Base-by-base conservation (phyloP, 1,284 basidiomycete genomes). In the Albatrellus sp. region DNA sequence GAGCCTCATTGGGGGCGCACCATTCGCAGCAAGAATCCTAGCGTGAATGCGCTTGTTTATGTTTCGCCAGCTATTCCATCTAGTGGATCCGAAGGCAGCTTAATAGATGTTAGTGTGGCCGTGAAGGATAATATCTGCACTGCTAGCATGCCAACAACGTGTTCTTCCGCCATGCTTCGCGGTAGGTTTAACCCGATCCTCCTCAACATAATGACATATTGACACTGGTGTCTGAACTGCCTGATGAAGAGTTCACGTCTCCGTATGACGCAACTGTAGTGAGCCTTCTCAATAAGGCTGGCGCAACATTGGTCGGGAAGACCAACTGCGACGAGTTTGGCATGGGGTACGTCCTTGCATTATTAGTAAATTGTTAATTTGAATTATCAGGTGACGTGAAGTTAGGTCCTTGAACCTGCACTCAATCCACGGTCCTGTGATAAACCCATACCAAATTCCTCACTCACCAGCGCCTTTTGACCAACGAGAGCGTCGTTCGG, bases 281-380 rank as follows among this genome's bases (percentile, higher is more conserved):
- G 0, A 51, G 64, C 1, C 62, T 79, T 2, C 64, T 98, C 0
- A 65, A 71, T 1, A 50, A 65, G 0, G 70, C 74, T 0, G 92
- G 90, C 1, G 90, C 84, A 0, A 60, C 72, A 8, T 74, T 98
- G 11, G 57, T 83, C 0, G 92, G 90, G 2, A 94, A 94, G 64
- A 85, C 92, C 0, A 97, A 97, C 58, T 92, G 91, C 62, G 94
- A 98, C 59, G 94, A 98, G 61, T 98, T 98, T 62, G 93, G 93
- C 0, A 98, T 98, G 94, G 94, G 94, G 83, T 91, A 50, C 14
- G 69, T 60, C 40, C 31, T 24, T 19, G 40, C n/a, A 20, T 40
- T 19, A 13, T 38, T 10, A 49, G 40, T 1, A 50, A 57, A 46
- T 39, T 57, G 40, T 1, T 50, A 57, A 46, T 39, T 57, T 16